Evolutionary conservation across 1,284 basidiomycete species (phyloP).

Genomic region (Malassezia globosa): DNA sequence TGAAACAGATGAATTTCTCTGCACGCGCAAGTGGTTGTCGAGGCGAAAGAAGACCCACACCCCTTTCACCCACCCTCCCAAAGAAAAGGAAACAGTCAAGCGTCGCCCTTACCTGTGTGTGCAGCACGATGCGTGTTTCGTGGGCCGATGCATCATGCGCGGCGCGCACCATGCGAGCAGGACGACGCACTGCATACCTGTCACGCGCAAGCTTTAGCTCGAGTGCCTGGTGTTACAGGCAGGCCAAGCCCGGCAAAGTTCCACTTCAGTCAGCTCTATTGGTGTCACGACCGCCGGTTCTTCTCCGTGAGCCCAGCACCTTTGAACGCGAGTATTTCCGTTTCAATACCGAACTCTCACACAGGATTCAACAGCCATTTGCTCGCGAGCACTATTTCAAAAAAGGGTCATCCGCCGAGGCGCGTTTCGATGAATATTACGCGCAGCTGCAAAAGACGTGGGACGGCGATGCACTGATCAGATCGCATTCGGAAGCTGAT

Average conservation of each 20-base stretch:
- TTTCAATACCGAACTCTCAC: conserved; percentile 71
- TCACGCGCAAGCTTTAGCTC: too few species aligned
- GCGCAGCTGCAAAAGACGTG: conserved; percentile 33
- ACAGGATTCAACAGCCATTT: conserved; percentile 77
- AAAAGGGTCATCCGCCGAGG: conserved; percentile 73
- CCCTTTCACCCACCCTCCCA: too few species aligned
- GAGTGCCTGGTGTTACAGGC: too few species aligned
- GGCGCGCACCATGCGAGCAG: too few species aligned
- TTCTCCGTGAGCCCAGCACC: conserved; percentile 63
- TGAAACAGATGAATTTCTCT: too few species aligned
- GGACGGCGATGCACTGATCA: neutral
- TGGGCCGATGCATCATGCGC: neutral
- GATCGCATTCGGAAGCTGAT: too few species aligned
- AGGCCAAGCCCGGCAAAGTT: neutral
- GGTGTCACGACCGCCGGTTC: conserved; percentile 69
- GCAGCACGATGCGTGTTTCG: neutral
- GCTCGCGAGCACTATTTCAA: conserved; percentile 90
- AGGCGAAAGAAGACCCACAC: too few species aligned
- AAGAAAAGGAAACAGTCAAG: too few species aligned
- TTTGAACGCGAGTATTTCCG: conserved; percentile 76
- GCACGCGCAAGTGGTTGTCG: too few species aligned
- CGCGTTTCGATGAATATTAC: conserved; percentile 60
- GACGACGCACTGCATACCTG: too few species aligned
- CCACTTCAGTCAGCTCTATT: conserved; percentile 51
- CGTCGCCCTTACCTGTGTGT: too few species aligned